These are phyloP conservation scores for Silene latifolia DNA, from an alignment of 148 eudicot genomes.

Conservation along the genomic window DNA sequence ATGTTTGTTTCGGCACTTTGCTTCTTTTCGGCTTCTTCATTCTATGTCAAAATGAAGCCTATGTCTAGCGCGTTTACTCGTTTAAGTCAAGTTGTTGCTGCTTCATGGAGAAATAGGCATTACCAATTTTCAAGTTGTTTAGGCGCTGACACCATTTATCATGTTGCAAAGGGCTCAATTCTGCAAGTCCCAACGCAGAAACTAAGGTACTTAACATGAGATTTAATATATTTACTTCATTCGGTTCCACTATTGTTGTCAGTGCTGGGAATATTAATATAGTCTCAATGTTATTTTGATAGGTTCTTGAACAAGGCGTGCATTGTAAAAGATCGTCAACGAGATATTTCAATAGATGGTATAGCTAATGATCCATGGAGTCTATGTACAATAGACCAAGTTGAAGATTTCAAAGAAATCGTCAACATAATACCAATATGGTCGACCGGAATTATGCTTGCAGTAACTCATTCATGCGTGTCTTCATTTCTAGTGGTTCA, in stretches of 20 bases:
- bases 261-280: too few species aligned
- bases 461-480: conserved; percentile 19
- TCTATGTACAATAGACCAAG: conserved; percentile 29
- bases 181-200: conserved; percentile 23
- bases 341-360: conserved; percentile 20
- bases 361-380: conserved; percentile 22
- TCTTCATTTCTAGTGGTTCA: conserved; percentile 33
- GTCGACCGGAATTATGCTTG: conserved; percentile 25
- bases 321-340: conserved; percentile 14
- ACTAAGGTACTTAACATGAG: conserved; percentile 19
- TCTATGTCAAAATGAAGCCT: conserved; percentile 30
- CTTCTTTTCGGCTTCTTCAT: conserved; percentile 35
- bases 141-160: conserved; percentile 14
- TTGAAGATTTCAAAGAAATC: conserved; percentile 28
- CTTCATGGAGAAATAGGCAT: conserved; percentile 31
- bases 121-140: background rate
- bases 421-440: conserved; percentile 29
- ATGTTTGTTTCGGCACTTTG: conserved; percentile 29
- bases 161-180: conserved; percentile 25
- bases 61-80: conserved; percentile 28
- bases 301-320: conserved; percentile 38
- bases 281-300: background rate
- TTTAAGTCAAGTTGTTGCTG: conserved; percentile 31
- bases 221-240: too few species aligned
- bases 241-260: too few species aligned